A percentile compares a stretch with the other conserved stretches of the same genome.
phyloP scores from a whole-genome alignment of 371 early-diverging fungal genomes.

The Catenaria anguillulae region DNA sequence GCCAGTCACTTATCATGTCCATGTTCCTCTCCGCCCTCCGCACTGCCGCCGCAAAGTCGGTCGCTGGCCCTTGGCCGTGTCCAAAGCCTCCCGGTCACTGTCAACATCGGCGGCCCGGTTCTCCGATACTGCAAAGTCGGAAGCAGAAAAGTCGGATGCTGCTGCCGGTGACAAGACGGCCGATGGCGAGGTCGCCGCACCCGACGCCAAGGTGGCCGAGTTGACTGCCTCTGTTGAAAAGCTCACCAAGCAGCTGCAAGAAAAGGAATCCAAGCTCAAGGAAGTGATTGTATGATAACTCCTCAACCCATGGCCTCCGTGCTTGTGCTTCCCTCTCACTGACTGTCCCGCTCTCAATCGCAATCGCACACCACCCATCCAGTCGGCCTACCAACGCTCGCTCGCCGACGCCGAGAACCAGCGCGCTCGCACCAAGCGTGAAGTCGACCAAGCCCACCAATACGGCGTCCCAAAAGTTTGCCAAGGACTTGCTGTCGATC shows the following conservation, averaged over 20 bases:
- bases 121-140: neutral
- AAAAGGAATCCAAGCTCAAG: constrained; percentile 17
- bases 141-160: neutral
- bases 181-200: constrained; percentile 2
- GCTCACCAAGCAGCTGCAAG: constrained; percentile 65
- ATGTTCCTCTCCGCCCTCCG: neutral
- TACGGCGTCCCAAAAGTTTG: constrained; percentile 92
- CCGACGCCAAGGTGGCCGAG: constrained; percentile 17
- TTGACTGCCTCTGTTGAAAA: constrained; percentile 55
- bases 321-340: constrained; percentile 6
- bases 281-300: neutral
- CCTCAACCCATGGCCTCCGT: constrained; percentile 1
- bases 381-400: constrained; percentile 67
- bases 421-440: constrained; percentile 72
- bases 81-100: too few species aligned
- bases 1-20: too few species aligned
- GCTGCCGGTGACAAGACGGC: constrained; percentile 7
- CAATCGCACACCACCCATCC: neutral
- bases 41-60: neutral
- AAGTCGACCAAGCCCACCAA: constrained; percentile 59
- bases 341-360: neutral
- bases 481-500: constrained; percentile 86
- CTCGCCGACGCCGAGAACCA: constrained; percentile 94
- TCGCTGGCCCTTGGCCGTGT: neutral
- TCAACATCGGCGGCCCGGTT: too few species aligned